Conservation (phyloP, 192 early-diverging fungal genomes). For the Podochytrium sp. region DNA sequence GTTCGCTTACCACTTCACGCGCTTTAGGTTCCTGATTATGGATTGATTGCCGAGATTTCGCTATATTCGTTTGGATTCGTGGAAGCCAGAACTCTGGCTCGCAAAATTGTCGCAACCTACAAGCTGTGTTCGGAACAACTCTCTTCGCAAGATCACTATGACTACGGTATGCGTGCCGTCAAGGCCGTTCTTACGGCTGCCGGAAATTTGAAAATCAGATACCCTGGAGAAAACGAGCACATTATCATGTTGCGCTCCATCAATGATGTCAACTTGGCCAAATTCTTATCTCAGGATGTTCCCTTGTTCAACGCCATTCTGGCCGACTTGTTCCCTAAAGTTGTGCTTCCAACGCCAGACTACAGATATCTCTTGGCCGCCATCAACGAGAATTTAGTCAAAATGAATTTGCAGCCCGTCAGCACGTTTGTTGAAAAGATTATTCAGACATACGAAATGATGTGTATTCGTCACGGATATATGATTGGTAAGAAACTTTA, state of each 20-base stretch:
- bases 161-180: slow-evolving; percentile 68
- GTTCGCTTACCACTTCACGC: background rate
- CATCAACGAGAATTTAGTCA: slow-evolving; percentile 51
- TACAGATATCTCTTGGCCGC: slow-evolving; percentile 54
- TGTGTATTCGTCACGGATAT: slow-evolving; percentile 67
- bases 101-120: slow-evolving; percentile 67
- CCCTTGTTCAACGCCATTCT: slow-evolving; percentile 65
- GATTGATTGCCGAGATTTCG: slow-evolving; percentile 65
- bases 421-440: slow-evolving; percentile 59
- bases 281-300: slow-evolving; percentile 65
- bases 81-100: slow-evolving; percentile 56
- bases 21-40: slow-evolving; percentile 60
- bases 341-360: slow-evolving; percentile 59
- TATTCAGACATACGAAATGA: slow-evolving; percentile 68
- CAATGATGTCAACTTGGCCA: slow-evolving; percentile 64
- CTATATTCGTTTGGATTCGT: slow-evolving; percentile 67
- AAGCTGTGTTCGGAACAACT: slow-evolving; percentile 68
- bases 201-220: slow-evolving; percentile 60
- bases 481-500: slow-evolving; percentile 51
- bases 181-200: slow-evolving; percentile 67
- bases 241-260: slow-evolving; percentile 65
- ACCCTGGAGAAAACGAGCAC: slow-evolving; percentile 63
- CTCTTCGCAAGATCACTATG: slow-evolving; percentile 68
- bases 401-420: slow-evolving; percentile 59
- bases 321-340: slow-evolving; percentile 63